A percentile compares a stretch with the other conserved stretches of the same genome.
Conservation (phyloP, 495 filamentous ascomycete species). For the Niebla homalea region DNA sequence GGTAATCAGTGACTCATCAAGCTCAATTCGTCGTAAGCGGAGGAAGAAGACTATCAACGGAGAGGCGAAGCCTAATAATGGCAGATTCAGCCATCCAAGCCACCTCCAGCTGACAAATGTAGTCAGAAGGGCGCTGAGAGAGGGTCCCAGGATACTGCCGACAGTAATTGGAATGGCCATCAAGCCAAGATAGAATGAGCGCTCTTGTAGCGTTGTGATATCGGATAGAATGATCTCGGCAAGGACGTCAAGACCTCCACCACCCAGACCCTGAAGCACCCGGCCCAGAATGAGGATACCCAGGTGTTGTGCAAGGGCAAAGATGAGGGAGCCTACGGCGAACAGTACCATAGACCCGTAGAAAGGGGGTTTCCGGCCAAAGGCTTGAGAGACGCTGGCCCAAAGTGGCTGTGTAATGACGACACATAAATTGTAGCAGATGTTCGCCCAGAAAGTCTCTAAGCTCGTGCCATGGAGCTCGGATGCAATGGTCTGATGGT, state of each 20-base stretch:
- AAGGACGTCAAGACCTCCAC: conserved; percentile 15
- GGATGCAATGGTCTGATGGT: conserved; percentile 10
- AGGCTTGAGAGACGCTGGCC: conserved; percentile 14
- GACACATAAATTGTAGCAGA: conserved; percentile 38
- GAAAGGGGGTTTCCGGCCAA: conserved; percentile 21
- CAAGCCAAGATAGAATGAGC: conserved; percentile 26
- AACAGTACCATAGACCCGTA: conserved; percentile 17
- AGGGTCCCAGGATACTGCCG: conserved; percentile 11
- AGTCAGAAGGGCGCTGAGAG: conserved; percentile 5
- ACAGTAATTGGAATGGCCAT: conserved; percentile 14
- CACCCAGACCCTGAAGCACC: conserved; percentile 21
- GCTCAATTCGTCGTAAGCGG: conserved; percentile 17
- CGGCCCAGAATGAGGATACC: conserved; percentile 18
- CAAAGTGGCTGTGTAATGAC: conserved; percentile 18
- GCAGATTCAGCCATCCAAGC: conserved; percentile 33
- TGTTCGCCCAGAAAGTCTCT: conserved; percentile 46
- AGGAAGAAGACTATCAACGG: conserved; percentile 23
- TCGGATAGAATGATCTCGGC: conserved; percentile 15
- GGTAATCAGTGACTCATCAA: conserved; percentile 6
- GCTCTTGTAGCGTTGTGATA: conserved; percentile 15
- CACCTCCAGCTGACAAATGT: conserved; percentile 25
- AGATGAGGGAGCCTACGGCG: conserved; percentile 19
- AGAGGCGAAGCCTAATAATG: conserved; percentile 17
- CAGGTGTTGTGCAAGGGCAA: conserved; percentile 13
- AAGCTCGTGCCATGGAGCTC: conserved; percentile 37